Evolutionary conservation across 192 early-diverging fungal species (phyloP).

Genomic region (Linnemannia schmuckeri): DNA sequence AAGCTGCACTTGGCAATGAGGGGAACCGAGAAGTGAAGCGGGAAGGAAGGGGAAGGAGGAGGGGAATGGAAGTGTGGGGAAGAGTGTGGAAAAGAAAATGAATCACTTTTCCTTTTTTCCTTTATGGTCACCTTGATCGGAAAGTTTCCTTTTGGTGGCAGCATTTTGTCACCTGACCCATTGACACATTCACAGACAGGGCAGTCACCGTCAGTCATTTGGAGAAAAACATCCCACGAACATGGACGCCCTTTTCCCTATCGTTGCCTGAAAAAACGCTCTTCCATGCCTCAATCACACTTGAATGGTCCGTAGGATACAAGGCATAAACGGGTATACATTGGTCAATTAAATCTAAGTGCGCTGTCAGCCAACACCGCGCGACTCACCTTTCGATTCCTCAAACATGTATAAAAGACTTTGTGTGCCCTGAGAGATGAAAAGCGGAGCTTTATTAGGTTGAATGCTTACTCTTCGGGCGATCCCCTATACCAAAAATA

Average conservation of each 20-base stretch:
- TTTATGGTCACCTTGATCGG: conserved; percentile 13
- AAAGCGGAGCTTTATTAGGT: too few relatives aligned
- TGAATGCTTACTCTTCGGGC: too few relatives aligned
- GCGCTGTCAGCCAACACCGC: too few relatives aligned
- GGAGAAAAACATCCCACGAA: not conserved
- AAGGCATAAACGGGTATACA: too few relatives aligned
- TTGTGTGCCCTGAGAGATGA: too few relatives aligned
- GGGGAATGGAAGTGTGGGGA: conserved; percentile 9
- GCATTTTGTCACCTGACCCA: not conserved
- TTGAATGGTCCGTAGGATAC: too few relatives aligned
- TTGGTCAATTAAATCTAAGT: too few relatives aligned
- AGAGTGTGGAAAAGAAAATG: conserved; percentile 15
- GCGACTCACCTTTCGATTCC: too few relatives aligned
- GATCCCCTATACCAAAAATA: too few relatives aligned
- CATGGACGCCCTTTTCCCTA: not conserved
- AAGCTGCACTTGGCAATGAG: conserved; percentile 4
- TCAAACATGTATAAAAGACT: too few relatives aligned
- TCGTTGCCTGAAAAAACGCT: not conserved
- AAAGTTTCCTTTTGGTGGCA: conserved; percentile 14
- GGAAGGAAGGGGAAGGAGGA: not conserved
- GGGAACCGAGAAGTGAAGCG: not conserved
- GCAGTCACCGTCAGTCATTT: not conserved
- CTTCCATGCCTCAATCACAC: too few relatives aligned
- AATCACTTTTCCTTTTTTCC: not conserved
- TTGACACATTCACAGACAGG: not conserved